These are phyloP conservation scores for Nepenthes alata DNA, from an alignment of 179 eudicot genomes.

Conservation along the genomic window DNA sequence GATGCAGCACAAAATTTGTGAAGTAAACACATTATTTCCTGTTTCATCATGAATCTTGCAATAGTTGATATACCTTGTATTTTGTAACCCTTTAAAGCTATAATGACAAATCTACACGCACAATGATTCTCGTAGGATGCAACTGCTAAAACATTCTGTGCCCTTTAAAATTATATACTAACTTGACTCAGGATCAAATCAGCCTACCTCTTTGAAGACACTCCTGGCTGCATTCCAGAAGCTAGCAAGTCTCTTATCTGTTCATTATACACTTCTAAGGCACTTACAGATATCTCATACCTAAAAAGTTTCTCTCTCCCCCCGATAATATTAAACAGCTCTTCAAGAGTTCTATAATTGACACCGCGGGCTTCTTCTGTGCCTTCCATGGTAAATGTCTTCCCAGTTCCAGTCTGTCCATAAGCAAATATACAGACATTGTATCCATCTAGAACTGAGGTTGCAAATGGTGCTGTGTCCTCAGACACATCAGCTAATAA, in stretches of 20 bases:
- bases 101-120: no score
- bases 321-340: slow-evolving; percentile 52
- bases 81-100: no score
- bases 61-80: no score
- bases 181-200: background rate
- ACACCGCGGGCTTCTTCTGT: slow-evolving; percentile 77
- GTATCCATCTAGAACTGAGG: slow-evolving; percentile 91
- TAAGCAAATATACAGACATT: slow-evolving; percentile 96
- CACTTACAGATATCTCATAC: slow-evolving; percentile 77
- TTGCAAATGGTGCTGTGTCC: slow-evolving; percentile 81
- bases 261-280: slow-evolving; percentile 88
- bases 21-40: no score
- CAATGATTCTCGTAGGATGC: no score
- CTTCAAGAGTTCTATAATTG: slow-evolving; percentile 73
- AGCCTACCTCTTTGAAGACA: slow-evolving; percentile 54
- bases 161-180: no score
- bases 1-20: no score
- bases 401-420: slow-evolving; percentile 96
- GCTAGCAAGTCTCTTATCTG: slow-evolving; percentile 77
- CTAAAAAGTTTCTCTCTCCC: slow-evolving; percentile 47
- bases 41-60: no score
- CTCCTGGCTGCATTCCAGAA: slow-evolving; percentile 49
- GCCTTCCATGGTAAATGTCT: slow-evolving; percentile 97
- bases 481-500: slow-evolving; percentile 60
- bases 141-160: no score